Percentiles rank a stretch among this genome's conserved stretches.
phyloP scores from a whole-genome alignment of 768 basidiomycete species.

The Auricularia auricula-judae region DNA sequence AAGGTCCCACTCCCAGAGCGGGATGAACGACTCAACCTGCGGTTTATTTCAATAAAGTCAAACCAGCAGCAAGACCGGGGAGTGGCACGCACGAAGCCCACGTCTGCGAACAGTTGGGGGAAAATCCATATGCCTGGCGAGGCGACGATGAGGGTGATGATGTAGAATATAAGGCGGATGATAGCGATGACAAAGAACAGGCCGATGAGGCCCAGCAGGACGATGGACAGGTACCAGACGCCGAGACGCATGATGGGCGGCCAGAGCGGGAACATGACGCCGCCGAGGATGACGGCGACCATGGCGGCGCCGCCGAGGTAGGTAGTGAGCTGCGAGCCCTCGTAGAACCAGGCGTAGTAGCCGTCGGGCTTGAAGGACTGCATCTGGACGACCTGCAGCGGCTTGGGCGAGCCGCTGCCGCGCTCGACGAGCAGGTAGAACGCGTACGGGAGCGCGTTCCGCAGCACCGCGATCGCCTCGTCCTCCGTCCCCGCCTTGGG shows the following conservation, averaged over 20 bases:
- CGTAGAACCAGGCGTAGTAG: constrained; percentile 96
- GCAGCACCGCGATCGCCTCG: constrained; percentile 60
- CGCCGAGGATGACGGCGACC: constrained; percentile 89
- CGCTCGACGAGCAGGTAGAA: constrained; percentile 92
- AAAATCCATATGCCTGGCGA: constrained; percentile 98
- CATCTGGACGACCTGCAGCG: constrained; percentile 68
- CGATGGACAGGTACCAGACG: constrained; percentile 91
- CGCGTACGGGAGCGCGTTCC: constrained; percentile 64
- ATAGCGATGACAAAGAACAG: constrained; percentile 87
- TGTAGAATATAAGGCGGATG: constrained; percentile 84
- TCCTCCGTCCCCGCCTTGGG: constrained; percentile 63
- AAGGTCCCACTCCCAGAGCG: constrained; percentile 93
- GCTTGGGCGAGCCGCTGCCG: constrained; percentile 63
- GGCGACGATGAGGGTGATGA: constrained; percentile 77
- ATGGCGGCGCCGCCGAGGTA: constrained; percentile 84
- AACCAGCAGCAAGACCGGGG: neutral
- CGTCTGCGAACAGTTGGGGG: constrained; percentile 94
- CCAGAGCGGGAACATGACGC: constrained; percentile 99
- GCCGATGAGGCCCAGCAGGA: constrained; percentile 76
- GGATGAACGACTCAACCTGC: constrained; percentile 95
- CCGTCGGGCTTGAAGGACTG: constrained; percentile 68
- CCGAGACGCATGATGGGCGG: constrained; percentile 85
- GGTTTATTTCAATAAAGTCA: neutral
- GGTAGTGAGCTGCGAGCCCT: constrained; percentile 87
- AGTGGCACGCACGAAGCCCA: constrained; percentile 73